These are phyloP conservation scores for Arbutus unedo DNA, from an alignment of 148 eudicot genomes.

Conservation along the genomic window DNA sequence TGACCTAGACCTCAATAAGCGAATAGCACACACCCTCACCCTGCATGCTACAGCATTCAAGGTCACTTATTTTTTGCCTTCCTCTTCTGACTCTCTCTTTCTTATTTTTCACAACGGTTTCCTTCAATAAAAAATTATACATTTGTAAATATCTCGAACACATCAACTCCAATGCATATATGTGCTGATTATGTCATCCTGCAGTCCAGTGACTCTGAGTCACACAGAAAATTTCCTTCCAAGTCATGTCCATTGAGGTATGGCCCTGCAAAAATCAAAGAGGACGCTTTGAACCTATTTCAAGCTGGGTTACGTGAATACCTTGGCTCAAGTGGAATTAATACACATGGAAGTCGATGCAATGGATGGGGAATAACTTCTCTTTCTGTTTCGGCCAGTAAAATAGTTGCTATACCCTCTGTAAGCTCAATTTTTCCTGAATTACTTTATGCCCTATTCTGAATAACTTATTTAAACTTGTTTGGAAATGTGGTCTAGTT, in stretches of 20 bases:
- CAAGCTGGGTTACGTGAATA: conserved; percentile 77
- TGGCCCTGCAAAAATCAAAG: conserved; percentile 72
- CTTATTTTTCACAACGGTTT: conserved; percentile 1
- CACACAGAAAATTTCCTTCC: conserved; percentile 79
- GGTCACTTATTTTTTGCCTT: conserved; percentile 31
- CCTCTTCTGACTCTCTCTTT: conserved; percentile 9
- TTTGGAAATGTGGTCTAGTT: neutral
- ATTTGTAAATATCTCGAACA: neutral
- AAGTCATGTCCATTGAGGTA: conserved; percentile 87
- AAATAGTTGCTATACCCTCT: conserved; percentile 65
- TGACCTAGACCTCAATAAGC: conserved; percentile 72
- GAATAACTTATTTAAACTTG: neutral
- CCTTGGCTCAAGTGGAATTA: conserved; percentile 36
- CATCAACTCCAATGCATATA: neutral
- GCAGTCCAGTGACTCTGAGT: conserved; percentile 63
- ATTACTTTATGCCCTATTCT: neutral
- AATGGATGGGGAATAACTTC: conserved; percentile 72
- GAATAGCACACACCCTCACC: conserved; percentile 81
- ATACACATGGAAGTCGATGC: conserved; percentile 32
- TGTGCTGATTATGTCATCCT: conserved; percentile 27
- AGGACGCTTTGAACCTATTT: conserved; percentile 69
- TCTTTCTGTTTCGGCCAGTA: conserved; percentile 83
- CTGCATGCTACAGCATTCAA: conserved; percentile 72
- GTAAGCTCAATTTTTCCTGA: conserved; percentile 39
- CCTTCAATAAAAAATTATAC: neutral